Evolutionary conservation across 306 rosid genomes (phyloP).

Genomic region (Medicago truncatula): MtrunA17r5.0-ANR NC_053044.1:49303001-49303500

Average conservation of each 20-base stretch:
- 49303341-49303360: background rate
- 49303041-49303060: conserved; percentile 42
- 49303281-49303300: background rate
- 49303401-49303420: background rate
- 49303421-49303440: background rate
- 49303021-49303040: conserved; percentile 49
- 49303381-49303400: background rate
- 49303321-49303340: background rate
- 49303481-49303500: too few relatives aligned
- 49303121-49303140: conserved; percentile 46
- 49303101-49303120: conserved; percentile 45
- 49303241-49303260: background rate
- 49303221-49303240: background rate
- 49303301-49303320: background rate
- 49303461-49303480: too few relatives aligned
- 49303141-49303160: conserved; percentile 49
- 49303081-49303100: conserved; percentile 43
- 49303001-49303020: conserved; percentile 40
- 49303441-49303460: too few relatives aligned
- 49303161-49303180: conserved; percentile 16
- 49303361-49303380: background rate
- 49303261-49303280: background rate
- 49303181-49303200: background rate
- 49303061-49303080: conserved; percentile 41
- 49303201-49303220: background rate